A percentile compares a stretch with the other conserved stretches of the same genome.
These are phyloP conservation scores for Holtermannia corniformis DNA, from an alignment of 768 basidiomycete genomes.

Conservation along the genomic window DNA sequence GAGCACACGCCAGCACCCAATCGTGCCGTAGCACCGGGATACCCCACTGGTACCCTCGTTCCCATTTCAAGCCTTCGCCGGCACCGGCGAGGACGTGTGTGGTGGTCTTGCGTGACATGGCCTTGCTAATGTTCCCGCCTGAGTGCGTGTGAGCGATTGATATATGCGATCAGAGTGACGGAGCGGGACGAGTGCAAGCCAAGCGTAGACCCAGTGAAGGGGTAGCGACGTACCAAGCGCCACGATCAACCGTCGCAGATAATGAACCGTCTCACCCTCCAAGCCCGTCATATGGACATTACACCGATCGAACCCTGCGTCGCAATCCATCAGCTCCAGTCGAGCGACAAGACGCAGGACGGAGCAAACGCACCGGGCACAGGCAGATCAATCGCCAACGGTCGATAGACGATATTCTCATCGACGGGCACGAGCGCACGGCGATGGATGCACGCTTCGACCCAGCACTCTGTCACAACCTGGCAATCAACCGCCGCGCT, in stretches of 20 bases:
- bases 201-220: too few relatives aligned
- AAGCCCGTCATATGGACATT: constrained; percentile 65
- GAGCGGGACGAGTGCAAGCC: too few relatives aligned
- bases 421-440: constrained; percentile 59
- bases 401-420: constrained; percentile 62
- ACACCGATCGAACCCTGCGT: not conserved
- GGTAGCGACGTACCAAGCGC: constrained; percentile 55
- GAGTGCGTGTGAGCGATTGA: constrained; percentile 46
- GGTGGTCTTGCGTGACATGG: constrained; percentile 48
- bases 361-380: constrained; percentile 49
- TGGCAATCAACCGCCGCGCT: constrained; percentile 2
- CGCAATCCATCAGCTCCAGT: not conserved
- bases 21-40: constrained; percentile 59
- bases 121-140: constrained; percentile 43
- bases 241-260: constrained; percentile 56
- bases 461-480: constrained; percentile 80
- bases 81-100: constrained; percentile 76
- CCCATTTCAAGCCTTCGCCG: constrained; percentile 60
- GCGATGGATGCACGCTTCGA: constrained; percentile 72
- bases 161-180: too few relatives aligned
- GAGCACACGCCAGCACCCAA: constrained; percentile 60
- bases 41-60: constrained; percentile 69
- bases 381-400: constrained; percentile 54
- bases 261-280: constrained; percentile 52
- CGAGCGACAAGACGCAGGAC: not conserved